Conservation (phyloP, 2,329 filamentous ascomycete species). For the Microcyclosporella mali region DNA sequence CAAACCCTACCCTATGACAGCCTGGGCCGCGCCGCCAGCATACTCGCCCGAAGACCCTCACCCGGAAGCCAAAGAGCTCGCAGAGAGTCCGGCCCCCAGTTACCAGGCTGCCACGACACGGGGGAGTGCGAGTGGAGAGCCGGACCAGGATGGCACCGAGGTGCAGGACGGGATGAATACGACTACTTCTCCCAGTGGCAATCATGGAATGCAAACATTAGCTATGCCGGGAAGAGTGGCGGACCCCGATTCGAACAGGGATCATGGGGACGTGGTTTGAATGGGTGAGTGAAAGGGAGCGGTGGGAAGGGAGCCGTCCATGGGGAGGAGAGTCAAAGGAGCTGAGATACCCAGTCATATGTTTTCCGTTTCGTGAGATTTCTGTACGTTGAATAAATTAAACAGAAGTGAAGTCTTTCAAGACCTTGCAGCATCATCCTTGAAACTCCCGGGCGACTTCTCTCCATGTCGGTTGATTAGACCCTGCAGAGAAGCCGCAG, state of each 20-base stretch:
- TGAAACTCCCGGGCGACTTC: too few species aligned
- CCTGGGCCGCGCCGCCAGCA: not conserved
- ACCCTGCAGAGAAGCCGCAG: too few species aligned
- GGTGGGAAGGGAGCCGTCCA: too few species aligned
- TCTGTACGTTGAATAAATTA: too few species aligned
- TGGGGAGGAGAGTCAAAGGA: too few species aligned
- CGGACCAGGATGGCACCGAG: not conserved
- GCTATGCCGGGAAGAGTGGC: not conserved
- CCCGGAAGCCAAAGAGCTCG: not conserved
- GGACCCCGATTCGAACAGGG: not conserved
- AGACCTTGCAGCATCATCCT: too few species aligned
- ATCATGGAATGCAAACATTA: not conserved
- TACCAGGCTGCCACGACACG: not conserved
- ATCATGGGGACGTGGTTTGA: too few species aligned
- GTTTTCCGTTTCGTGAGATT: too few species aligned
- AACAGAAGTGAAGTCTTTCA: too few species aligned
- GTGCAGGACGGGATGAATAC: not conserved
- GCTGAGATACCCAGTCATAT: too few species aligned
- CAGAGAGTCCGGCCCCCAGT: not conserved
- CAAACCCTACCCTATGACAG: not conserved
- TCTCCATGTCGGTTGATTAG: too few species aligned
- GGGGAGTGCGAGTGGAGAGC: not conserved
- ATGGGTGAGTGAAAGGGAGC: too few species aligned
- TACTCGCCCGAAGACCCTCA: not conserved
- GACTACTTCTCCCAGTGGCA: not conserved